Evolutionary conservation across 495 filamentous ascomycete species (phyloP).

Genomic region (Penicillium waksmanii): DNA sequence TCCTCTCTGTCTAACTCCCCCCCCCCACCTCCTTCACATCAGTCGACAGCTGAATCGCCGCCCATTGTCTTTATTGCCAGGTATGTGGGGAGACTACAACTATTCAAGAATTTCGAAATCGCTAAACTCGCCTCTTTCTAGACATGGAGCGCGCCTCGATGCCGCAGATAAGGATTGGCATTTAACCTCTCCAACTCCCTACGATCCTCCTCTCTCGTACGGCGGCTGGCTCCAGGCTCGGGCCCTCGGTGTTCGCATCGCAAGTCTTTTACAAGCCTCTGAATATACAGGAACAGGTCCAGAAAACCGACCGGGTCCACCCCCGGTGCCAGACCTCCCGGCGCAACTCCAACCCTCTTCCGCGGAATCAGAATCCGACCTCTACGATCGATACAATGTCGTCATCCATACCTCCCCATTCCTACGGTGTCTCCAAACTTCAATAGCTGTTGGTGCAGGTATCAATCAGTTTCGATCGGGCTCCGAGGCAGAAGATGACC

Average conservation of each 20-base stretch:
- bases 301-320: slow-evolving; percentile 17
- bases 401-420: slow-evolving; percentile 93
- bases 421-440: slow-evolving; percentile 89
- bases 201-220: slow-evolving; percentile 94
- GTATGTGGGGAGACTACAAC: slow-evolving; percentile 47
- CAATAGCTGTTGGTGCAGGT: slow-evolving; percentile 85
- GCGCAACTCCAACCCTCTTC: slow-evolving; percentile 17
- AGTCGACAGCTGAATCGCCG: slow-evolving; percentile 59
- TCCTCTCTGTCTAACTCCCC: slow-evolving; percentile 4
- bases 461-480: slow-evolving; percentile 67
- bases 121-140: slow-evolving; percentile 30
- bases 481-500: slow-evolving; percentile 15
- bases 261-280: slow-evolving; percentile 63
- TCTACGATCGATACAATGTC: slow-evolving; percentile 68
- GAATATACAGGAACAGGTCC: slow-evolving; percentile 29
- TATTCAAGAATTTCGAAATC: slow-evolving; percentile 3
- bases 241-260: slow-evolving; percentile 78
- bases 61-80: slow-evolving; percentile 80
- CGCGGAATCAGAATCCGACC: slow-evolving; percentile 30
- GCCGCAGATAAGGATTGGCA: slow-evolving; percentile 95
- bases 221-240: slow-evolving; percentile 89
- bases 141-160: slow-evolving; percentile 91
- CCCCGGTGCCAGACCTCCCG: slow-evolving; percentile 18
- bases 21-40: slow-evolving; percentile 8
- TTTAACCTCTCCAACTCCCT: slow-evolving; percentile 89